Evolutionary conservation across 345 rosid species (phyloP), one percentile per base, ranked within the genome.

Genomic region (Gossypium longicalyx): DNA sequence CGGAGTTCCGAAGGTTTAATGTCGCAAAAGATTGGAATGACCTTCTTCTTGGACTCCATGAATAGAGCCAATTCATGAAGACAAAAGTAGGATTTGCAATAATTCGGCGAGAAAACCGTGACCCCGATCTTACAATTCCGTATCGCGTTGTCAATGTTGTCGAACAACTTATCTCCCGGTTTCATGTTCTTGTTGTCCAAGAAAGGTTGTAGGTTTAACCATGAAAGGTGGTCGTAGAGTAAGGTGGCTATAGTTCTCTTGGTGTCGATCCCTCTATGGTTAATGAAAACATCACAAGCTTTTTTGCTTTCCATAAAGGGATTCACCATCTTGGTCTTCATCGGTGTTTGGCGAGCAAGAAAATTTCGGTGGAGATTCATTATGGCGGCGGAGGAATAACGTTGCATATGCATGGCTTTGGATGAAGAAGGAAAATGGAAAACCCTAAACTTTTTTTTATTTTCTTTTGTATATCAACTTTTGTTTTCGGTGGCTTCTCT

Each of bases 171-270:
- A 64, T 91, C 93, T 0, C 97, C 93, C 0, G 93, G 97, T 56
- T 88, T 91, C 93, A 89, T 89, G 59, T 82, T 91, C 85, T 87
- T 91, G 82, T 79, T 78, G 73, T 91, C 97, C 82, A 91, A 68
- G 88, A 91, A 89, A 2, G 93, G 88, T 8, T 72, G 76, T 4
- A 91, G 58, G n/a, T 83, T 81, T 25, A 75, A 38, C 62, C 84
- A 27, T 17, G 64, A 72, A 22, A 91, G 89, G 17, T 87, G 73
- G 71, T 91, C 90, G 53, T 91, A 91, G 16, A 91, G 91, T 83
- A 91, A 78, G 38, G 86, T 79, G 3, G 78, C 90, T 0, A 89
- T 82, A 20, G 83, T 89, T 64, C 83, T 81, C 80, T 89, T 89
- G 1, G 97, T 89, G 84, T 89, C 97, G 12, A 81, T n/a, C 5